A percentile compares a stretch with the other conserved stretches of the same genome.
Conservation (phyloP, 1,284 basidiomycete species). For the Inonotus hispidus region DNA sequence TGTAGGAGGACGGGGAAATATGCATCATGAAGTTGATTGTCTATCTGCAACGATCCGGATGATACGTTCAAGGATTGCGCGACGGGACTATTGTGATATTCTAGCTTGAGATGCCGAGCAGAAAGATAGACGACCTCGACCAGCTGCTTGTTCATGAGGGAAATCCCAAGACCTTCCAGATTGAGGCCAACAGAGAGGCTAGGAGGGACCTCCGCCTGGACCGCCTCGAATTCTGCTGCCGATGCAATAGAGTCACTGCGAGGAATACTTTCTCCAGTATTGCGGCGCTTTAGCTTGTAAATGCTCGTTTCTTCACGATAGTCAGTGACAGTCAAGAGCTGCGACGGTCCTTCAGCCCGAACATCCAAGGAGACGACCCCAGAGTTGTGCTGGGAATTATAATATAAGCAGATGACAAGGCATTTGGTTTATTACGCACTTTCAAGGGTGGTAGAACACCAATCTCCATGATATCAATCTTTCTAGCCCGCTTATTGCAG, state of each 20-base stretch:
- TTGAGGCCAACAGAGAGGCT: constrained; percentile 70
- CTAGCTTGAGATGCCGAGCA: constrained; percentile 75
- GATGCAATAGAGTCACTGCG: constrained; percentile 70
- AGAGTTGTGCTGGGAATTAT: constrained; percentile 37
- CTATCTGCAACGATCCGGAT: constrained; percentile 91
- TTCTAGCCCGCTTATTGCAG: constrained; percentile 62
- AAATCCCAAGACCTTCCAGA: constrained; percentile 90
- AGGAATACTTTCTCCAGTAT: constrained; percentile 42
- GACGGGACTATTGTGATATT: constrained; percentile 79
- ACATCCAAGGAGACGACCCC: constrained; percentile 87
- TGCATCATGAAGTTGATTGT: constrained; percentile 97
- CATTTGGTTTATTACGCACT: constrained; percentile 50
- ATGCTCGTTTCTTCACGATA: constrained; percentile 85
- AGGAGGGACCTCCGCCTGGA: constrained; percentile 72
- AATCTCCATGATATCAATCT: constrained; percentile 94
- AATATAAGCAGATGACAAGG: neutral
- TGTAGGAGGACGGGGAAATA: constrained; percentile 95
- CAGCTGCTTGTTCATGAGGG: constrained; percentile 84
- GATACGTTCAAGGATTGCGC: constrained; percentile 81
- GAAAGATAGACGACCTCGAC: constrained; percentile 91
- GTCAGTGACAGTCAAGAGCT: constrained; percentile 83
- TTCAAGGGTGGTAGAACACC: constrained; percentile 90
- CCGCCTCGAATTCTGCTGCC: constrained; percentile 81
- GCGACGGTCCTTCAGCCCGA: constrained; percentile 83
- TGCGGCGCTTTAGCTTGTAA: constrained; percentile 76